Evolutionary conservation across 176 grass and related monocot genomes (phyloP).

Genomic region (Eragrostis nindensis): DNA sequence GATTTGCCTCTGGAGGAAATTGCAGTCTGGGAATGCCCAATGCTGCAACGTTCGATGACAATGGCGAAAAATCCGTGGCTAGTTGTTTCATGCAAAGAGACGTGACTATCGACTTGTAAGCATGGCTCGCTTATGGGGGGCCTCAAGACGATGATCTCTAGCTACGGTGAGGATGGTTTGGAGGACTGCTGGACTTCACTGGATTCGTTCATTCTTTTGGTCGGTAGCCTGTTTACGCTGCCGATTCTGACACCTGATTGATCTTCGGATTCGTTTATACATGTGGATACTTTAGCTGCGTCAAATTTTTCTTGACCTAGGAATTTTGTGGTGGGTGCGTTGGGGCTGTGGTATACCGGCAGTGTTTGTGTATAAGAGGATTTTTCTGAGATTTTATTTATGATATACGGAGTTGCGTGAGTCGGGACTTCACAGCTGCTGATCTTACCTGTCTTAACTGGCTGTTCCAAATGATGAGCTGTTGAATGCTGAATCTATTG

Average conservation of each 20-base stretch:
- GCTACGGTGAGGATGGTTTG: not conserved
- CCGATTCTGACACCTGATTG: constrained; percentile 39
- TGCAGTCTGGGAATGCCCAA: constrained; percentile 45
- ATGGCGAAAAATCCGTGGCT: not conserved
- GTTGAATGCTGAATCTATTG: not conserved
- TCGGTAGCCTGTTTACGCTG: constrained; percentile 33
- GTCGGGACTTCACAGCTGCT: not conserved
- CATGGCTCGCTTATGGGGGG: constrained; percentile 10
- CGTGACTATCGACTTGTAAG: not conserved
- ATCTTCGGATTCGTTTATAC: constrained; percentile 38
- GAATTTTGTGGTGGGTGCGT: constrained; percentile 27
- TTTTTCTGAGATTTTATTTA: not conserved
- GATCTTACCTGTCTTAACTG: not conserved
- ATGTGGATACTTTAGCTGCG: constrained; percentile 37
- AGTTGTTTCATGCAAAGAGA: not conserved
- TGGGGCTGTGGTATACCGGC: not conserved
- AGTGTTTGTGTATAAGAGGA: constrained; percentile 28
- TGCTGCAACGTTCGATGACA: constrained; percentile 65
- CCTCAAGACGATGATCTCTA: not conserved
- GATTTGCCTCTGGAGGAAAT: constrained; percentile 69
- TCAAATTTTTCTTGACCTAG: constrained; percentile 45
- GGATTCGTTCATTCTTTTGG: constrained; percentile 57
- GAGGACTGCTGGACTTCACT: not conserved
- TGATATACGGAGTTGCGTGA: not conserved
- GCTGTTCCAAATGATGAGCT: not conserved